Evolutionary conservation across 768 basidiomycete species (phyloP), one percentile per base, ranked within the genome.

Genomic region (Lactifluus echinatus): DNA sequence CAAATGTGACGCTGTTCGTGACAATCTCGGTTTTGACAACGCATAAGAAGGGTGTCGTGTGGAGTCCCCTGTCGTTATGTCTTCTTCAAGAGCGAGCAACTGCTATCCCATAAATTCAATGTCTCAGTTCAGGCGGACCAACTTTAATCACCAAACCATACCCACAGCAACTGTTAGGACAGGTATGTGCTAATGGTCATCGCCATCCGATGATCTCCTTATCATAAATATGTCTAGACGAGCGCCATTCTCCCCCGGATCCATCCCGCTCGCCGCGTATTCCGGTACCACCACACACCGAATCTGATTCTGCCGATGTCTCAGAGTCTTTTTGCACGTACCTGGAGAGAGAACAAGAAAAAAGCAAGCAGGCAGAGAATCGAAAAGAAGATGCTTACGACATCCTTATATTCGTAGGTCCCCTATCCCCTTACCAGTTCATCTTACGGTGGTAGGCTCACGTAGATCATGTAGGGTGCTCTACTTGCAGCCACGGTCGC

Each of bases 401-500:
- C 19, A 40, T 58, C 17, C 50, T 53, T 21, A 15, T 53, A n/a
- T 58, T 47, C 23, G 57, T 58, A 15, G 3, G 57, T 42, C 17
- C 14, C 19, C 14, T 11, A 4, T 15, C 8, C 19, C n/a, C 4
- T 21, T 5, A 8, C 14, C 14, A n/a, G n/a, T n/a, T n/a, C n/a
- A n/a, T n/a, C n/a, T n/a, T n/a, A n/a, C n/a, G n/a, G n/a, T 3
- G 26, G 15, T 12, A 12, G 24, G 8, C 50, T 47, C 8, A 52
- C 6, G 19, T 40, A 26, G 7, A 15, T 29, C 10, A 48, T 12
- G 7, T 26, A 58, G 57, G 57, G 51, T 28, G 57, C 51, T 21
- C 26, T 58, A 10, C 57, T 58, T n/a, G 29, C 57, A 0, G 39
- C 46, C 14, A 53, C 57, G 3, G 51, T 58, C 7, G 57, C 57